phyloP scores from a whole-genome alignment of 441 rosid species.

The Isatis lusitanica region DNA sequence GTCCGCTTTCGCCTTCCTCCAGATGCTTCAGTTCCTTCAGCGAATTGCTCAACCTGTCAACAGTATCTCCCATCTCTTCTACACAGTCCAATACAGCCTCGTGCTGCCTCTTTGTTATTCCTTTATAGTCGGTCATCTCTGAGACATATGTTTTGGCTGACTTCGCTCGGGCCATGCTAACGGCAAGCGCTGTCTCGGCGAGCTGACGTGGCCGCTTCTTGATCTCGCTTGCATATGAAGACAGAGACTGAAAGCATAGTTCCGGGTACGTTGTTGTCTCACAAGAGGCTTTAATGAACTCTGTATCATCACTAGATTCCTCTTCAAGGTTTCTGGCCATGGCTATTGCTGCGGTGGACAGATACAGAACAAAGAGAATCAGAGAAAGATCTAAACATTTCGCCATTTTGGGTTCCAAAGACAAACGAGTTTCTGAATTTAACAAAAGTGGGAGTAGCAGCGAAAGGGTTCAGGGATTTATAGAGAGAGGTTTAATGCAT shows the following conservation, averaged over 20 bases:
- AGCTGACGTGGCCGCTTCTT: conserved; percentile 58
- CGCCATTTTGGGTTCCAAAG: conserved; percentile 29
- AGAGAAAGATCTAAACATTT: conserved; percentile 18
- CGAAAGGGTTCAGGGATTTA: conserved; percentile 19
- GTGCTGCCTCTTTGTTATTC: conserved; percentile 57
- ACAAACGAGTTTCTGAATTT: background rate
- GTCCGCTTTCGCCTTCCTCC: conserved; percentile 47
- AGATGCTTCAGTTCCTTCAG: conserved; percentile 55
- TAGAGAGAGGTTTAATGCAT: conserved; percentile 7
- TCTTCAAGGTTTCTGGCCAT: conserved; percentile 34
- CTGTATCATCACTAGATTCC: conserved; percentile 32
- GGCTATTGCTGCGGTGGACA: conserved; percentile 24
- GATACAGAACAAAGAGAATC: conserved; percentile 28
- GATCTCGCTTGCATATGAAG: conserved; percentile 57
- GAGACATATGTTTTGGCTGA: conserved; percentile 57
- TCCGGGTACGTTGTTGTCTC: conserved; percentile 61
- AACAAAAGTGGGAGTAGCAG: conserved; percentile 11
- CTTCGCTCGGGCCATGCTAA: conserved; percentile 60
- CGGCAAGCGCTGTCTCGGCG: conserved; percentile 65
- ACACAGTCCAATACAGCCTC: conserved; percentile 69
- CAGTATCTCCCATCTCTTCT: conserved; percentile 69
- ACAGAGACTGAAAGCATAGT: conserved; percentile 60
- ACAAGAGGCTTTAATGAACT: conserved; percentile 64
- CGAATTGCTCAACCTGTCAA: conserved; percentile 65
- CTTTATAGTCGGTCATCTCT: conserved; percentile 52